Evolutionary conservation across 495 filamentous ascomycete genomes (phyloP), one percentile per base, ranked within the genome.

Genomic region (Aeminium ludgeri): DNA sequence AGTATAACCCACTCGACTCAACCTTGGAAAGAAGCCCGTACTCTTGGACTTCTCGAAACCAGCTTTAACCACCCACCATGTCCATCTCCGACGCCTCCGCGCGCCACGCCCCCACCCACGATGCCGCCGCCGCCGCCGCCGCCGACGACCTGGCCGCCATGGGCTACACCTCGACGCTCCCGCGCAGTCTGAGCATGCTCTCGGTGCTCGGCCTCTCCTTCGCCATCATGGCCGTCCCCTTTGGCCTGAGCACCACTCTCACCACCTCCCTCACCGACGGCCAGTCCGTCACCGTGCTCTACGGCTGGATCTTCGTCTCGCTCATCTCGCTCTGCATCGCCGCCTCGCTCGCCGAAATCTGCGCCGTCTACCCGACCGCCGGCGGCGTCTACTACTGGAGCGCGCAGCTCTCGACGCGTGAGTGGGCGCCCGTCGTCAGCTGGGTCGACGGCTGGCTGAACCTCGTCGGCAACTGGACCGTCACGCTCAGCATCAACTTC

Each of bases 211-310:
- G 52, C 6, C 43, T 55, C 36, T 67, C 64, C 39, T 72, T 70
- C 40, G 68, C 68, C 18, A 72, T 72, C 46, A 70, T 70, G 62
- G 68, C 68, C 8, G 67, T 65, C 18, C 77, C 77, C 12, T 82
- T 74, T 47, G 77, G 77, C 34, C 65, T 79, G 20, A 71, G 69
- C 50, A 80, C 77, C 19, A 80, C 77, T 38, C 55, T 82, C 30
- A 76, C 71, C 59, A 78, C 78, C 51, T 73, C 73, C 15, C 65
- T 82, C 34, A 65, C 69, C 36, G 70, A 72, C 49, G 75, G 77
- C 38, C 71, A 74, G 19, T 68, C 60, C 57, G 69, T 65, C 19
- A 61, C 61, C 17, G 50, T 65, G 17, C 49, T 66, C 38, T 65
- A 54, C 49, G 60, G 63, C 13, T 65, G 62, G 62, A 52, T 64